These are phyloP conservation scores for Candida mesenterica DNA, from an alignment of 1,139 yeast genomes.

Conservation along the genomic window DNA sequence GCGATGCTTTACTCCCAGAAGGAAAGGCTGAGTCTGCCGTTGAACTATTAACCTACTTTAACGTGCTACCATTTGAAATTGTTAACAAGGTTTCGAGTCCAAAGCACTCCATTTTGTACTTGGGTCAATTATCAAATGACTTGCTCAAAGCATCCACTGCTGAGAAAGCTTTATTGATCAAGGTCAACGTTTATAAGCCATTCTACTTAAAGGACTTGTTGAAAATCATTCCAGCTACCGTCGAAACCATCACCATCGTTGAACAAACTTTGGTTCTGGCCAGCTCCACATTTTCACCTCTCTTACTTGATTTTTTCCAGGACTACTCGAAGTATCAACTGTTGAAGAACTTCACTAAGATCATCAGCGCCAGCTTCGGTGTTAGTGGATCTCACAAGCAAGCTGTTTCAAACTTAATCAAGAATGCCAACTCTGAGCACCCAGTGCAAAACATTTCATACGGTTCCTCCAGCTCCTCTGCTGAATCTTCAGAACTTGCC, in stretches of 20 bases:
- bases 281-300: conserved; percentile 52
- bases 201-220: conserved; percentile 56
- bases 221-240: conserved; percentile 51
- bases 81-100: conserved; percentile 34
- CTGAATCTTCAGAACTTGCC: conserved; percentile 28
- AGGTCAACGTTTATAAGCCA: conserved; percentile 70
- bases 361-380: conserved; percentile 62
- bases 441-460: conserved; percentile 67
- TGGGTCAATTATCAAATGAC: conserved; percentile 56
- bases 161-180: conserved; percentile 48
- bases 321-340: conserved; percentile 49
- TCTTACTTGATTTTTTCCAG: conserved; percentile 74
- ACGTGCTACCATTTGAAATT: conserved; percentile 28
- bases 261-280: conserved; percentile 57
- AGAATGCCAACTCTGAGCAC: conserved; percentile 48
- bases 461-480: conserved; percentile 42
- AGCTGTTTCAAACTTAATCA: conserved; percentile 49
- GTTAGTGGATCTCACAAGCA: conserved; percentile 31
- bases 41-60: conserved; percentile 27
- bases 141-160: conserved; percentile 43
- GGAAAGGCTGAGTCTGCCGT: conserved; percentile 16
- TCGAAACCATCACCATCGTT: conserved; percentile 59
- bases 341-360: conserved; percentile 47
- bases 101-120: conserved; percentile 53
- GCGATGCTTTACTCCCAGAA: conserved; percentile 16